Conservation (phyloP, 345 rosid species). For the Citrus glauca region DNA sequence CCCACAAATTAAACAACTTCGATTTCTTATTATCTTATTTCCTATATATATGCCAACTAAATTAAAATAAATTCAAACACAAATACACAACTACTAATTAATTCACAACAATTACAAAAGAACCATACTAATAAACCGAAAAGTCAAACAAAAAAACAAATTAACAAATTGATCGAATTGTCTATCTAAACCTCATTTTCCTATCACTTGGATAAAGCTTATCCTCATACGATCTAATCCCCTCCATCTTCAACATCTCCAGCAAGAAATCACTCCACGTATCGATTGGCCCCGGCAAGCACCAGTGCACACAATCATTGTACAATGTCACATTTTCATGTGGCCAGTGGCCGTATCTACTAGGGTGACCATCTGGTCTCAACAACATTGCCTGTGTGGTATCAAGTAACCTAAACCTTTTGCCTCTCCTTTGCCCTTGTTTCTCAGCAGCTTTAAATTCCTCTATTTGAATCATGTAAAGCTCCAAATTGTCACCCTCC, state of each 20-base stretch:
- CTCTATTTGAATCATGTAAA: slow-evolving; percentile 68
- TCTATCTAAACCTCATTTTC: background rate
- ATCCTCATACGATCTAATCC: slow-evolving; percentile 13
- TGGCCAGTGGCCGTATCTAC: slow-evolving; percentile 59
- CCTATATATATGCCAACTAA: background rate
- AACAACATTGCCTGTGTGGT: slow-evolving; percentile 53
- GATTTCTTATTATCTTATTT: background rate
- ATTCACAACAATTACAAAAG: background rate
- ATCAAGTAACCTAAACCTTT: slow-evolving; percentile 56
- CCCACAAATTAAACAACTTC: background rate
- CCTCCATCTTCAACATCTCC: slow-evolving; percentile 81
- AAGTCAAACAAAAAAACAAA: too few relatives aligned
- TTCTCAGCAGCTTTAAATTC: slow-evolving; percentile 57
- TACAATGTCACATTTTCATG: slow-evolving; percentile 63
- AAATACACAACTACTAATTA: background rate
- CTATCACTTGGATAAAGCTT: slow-evolving; percentile 1
- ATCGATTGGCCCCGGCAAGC: slow-evolving; percentile 92
- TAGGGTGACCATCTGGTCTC: slow-evolving; percentile 87
- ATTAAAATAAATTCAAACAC: background rate
- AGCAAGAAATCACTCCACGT: slow-evolving; percentile 73
- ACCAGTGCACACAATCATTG: slow-evolving; percentile 94
- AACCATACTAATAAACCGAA: background rate
- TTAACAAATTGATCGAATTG: background rate
- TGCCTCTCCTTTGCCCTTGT: slow-evolving; percentile 50
- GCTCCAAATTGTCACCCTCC: slow-evolving; percentile 43